phyloP scores from a whole-genome alignment of 345 rosid genomes.

The Stellera chamaejasme region DNA sequence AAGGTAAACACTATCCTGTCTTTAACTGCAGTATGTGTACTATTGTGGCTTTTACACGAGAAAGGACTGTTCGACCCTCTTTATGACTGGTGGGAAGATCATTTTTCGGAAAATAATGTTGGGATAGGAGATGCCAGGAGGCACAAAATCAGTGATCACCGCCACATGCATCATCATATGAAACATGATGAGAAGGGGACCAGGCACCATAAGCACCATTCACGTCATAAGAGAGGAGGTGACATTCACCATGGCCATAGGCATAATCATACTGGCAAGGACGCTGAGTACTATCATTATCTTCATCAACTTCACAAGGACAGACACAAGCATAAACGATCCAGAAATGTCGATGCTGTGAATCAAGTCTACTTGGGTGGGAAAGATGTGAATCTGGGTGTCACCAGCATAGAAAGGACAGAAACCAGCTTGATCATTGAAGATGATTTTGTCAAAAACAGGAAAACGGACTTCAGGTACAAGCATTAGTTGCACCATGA shows the following conservation, averaged over 20 bases:
- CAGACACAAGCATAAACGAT: conserved; percentile 33
- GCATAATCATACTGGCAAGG: conserved; percentile 32
- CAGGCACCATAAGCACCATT: conserved; percentile 35
- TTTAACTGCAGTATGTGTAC: conserved; percentile 51
- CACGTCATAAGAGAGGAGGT: conserved; percentile 25
- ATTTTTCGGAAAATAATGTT: conserved; percentile 23
- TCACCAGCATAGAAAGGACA: conserved; percentile 21
- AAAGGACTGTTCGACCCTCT: conserved; percentile 80
- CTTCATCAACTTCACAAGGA: conserved; percentile 52
- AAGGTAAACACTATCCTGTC: background rate
- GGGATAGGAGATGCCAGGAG: conserved; percentile 15
- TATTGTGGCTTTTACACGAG: conserved; percentile 81
- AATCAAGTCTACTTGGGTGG: conserved; percentile 23
- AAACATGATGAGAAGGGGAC: conserved; percentile 22
- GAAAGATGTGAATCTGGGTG: conserved; percentile 25
- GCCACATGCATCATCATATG: conserved; percentile 19
- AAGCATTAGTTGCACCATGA: conserved; percentile 13
- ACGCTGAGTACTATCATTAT: conserved; percentile 32
- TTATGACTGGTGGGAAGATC: conserved; percentile 83
- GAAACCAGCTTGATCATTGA: conserved; percentile 10
- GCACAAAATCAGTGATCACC: conserved; percentile 17
- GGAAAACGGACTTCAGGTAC: conserved; percentile 2
- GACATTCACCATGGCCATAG: conserved; percentile 26
- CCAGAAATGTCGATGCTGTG: conserved; percentile 26
- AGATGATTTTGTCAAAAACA: background rate